Percentiles rank a stretch among this genome's conserved stretches.
Evolutionary conservation across 495 filamentous ascomycete species (phyloP).

Genomic region (Rhizodiscina lignyota): DNA sequence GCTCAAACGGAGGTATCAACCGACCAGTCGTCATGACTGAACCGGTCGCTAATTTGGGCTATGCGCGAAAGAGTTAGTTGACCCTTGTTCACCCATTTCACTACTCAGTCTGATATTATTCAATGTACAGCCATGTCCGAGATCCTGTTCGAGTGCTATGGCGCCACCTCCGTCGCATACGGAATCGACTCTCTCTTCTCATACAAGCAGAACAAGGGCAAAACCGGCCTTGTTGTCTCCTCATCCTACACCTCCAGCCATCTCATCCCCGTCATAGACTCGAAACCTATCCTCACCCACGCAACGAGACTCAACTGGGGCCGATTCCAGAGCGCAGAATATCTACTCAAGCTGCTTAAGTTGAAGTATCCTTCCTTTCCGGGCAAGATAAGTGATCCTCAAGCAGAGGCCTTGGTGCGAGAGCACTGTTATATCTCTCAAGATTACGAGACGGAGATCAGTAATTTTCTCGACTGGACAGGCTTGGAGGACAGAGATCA

Average conservation of each 20-base stretch:
- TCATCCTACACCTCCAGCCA: slow-evolving; percentile 89
- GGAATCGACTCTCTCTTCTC: slow-evolving; percentile 95
- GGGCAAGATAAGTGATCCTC: slow-evolving; percentile 63
- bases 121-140: slow-evolving; percentile 90
- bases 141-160: slow-evolving; percentile 89
- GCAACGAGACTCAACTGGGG: slow-evolving; percentile 91
- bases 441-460: slow-evolving; percentile 64
- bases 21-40: slow-evolving; percentile 92
- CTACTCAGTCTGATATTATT: too few relatives aligned
- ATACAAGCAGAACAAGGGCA: slow-evolving; percentile 78
- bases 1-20: slow-evolving; percentile 51
- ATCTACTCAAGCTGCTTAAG: slow-evolving; percentile 70
- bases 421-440: slow-evolving; percentile 83
- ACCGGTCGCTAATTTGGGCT: slow-evolving; percentile 74
- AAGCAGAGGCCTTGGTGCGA: slow-evolving; percentile 70
- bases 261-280: slow-evolving; percentile 81
- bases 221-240: slow-evolving; percentile 76
- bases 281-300: slow-evolving; percentile 64
- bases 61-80: slow-evolving; percentile 64
- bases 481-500: slow-evolving; percentile 77
- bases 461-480: slow-evolving; percentile 63
- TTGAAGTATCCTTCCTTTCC: slow-evolving; percentile 91
- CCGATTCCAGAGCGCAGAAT: slow-evolving; percentile 74
- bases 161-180: slow-evolving; percentile 70
- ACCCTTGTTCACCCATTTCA: background rate